A percentile compares a stretch with the other conserved stretches of the same genome.
Conservation (phyloP, 106 monocot genomes). For the Phalaenopsis equestris region DNA sequence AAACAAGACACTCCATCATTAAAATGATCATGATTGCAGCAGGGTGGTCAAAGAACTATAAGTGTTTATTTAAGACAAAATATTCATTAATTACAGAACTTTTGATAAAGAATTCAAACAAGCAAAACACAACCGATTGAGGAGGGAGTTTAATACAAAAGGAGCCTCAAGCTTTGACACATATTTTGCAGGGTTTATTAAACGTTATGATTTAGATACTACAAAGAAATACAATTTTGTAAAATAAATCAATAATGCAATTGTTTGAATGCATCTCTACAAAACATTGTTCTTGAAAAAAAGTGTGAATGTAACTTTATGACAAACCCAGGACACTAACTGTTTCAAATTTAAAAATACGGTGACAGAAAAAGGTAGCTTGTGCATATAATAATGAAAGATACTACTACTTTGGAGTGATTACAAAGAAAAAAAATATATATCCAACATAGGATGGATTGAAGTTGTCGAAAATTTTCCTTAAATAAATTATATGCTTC, state of each 20-base stretch:
- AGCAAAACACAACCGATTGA: not conserved
- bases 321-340: not conserved
- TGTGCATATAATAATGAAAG: not conserved
- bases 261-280: not conserved
- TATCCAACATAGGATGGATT: not conserved
- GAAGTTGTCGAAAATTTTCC: not conserved
- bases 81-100: not conserved
- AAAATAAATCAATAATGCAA: not conserved
- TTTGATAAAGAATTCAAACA: not conserved
- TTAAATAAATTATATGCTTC: not conserved
- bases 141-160: not conserved
- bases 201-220: too few relatives aligned
- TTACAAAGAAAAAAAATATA: not conserved
- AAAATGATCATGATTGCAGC: not conserved
- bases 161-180: too few relatives aligned
- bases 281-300: not conserved
- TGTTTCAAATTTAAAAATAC: not conserved
- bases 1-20: not conserved
- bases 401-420: not conserved
- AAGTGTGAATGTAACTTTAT: not conserved
- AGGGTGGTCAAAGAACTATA: too few relatives aligned
- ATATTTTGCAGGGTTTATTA: too few relatives aligned
- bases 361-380: not conserved
- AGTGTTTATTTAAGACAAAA: not conserved
- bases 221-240: too few relatives aligned